phyloP scores from a whole-genome alignment of 768 basidiomycete genomes.

The Kwoniella newhampshirensis region DNA sequence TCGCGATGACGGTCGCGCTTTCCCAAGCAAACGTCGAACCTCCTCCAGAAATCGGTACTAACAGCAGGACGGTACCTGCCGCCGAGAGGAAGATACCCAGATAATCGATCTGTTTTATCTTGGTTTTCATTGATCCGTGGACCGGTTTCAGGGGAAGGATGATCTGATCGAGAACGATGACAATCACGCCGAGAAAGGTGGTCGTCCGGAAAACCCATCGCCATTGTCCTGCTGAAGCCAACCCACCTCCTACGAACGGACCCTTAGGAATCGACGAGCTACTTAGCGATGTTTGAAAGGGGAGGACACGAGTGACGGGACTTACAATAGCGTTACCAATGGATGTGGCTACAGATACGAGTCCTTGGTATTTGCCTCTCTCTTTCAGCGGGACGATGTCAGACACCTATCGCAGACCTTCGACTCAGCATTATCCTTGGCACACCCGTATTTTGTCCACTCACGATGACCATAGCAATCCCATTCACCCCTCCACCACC shows the following conservation, averaged over 20 bases:
- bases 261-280: conserved; percentile 15
- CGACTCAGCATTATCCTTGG: neutral
- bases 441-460: too few species aligned
- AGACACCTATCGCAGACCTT: conserved; percentile 38
- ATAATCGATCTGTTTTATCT: conserved; percentile 43
- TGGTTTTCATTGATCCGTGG: conserved; percentile 27
- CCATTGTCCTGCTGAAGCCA: conserved; percentile 39
- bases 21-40: conserved; percentile 38
- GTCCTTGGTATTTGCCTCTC: conserved; percentile 45
- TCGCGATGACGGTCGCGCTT: conserved; percentile 29
- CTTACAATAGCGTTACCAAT: conserved; percentile 30
- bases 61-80: conserved; percentile 33
- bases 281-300: neutral
- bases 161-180: conserved; percentile 34
- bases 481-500: conserved; percentile 52
- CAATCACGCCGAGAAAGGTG: conserved; percentile 23
- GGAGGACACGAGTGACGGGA: conserved; percentile 8
- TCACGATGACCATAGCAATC: conserved; percentile 48
- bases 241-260: conserved; percentile 41
- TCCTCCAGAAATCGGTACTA: conserved; percentile 42
- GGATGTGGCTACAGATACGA: conserved; percentile 27
- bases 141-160: conserved; percentile 42
- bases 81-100: conserved; percentile 40
- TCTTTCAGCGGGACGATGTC: conserved; percentile 47
- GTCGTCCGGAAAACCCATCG: conserved; percentile 44